These are phyloP conservation scores for Alternaria sp. DNA, from an alignment of 2,329 filamentous ascomycete species.

Conservation along the genomic window DNA sequence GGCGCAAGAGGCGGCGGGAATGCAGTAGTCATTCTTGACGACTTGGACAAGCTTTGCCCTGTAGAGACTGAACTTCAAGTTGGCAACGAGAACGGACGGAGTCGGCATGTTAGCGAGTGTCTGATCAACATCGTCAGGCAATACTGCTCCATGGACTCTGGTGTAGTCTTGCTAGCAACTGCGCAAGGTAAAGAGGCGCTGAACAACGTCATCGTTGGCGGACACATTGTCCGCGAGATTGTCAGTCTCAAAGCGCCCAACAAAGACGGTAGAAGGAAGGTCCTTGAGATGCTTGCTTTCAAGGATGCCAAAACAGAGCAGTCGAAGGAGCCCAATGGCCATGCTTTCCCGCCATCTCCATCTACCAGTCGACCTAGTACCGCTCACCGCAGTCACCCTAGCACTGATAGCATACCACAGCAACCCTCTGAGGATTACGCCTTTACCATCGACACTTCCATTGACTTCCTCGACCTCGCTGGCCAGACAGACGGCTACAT, in stretches of 20 bases:
- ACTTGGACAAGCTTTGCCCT: slow-evolving; percentile 90
- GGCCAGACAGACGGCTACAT: slow-evolving; percentile 97
- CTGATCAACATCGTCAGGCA: slow-evolving; percentile 83
- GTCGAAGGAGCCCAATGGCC: slow-evolving; percentile 30
- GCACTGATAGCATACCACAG: slow-evolving; percentile 39
- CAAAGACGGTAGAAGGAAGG: slow-evolving; percentile 83
- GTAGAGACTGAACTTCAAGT: slow-evolving; percentile 94
- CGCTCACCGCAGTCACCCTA: slow-evolving; percentile 53
- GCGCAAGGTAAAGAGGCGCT: slow-evolving; percentile 92
- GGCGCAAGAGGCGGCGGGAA: slow-evolving; percentile 84
- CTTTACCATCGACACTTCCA: slow-evolving; percentile 74
- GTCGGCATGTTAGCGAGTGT: slow-evolving; percentile 88
- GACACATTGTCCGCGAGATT: slow-evolving; percentile 92
- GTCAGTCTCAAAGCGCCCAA: slow-evolving; percentile 87
- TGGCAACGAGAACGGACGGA: slow-evolving; percentile 90
- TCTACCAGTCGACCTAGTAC: slow-evolving; percentile 55
- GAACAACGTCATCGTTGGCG: slow-evolving; percentile 87
- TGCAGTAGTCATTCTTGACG: slow-evolving; percentile 86
- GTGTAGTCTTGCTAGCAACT: slow-evolving; percentile 86
- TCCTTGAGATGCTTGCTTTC: slow-evolving; percentile 80
- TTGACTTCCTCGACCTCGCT: slow-evolving; percentile 92
- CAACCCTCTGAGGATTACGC: slow-evolving; percentile 53
- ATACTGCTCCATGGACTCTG: slow-evolving; percentile 79
- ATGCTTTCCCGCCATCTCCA: slow-evolving; percentile 53
- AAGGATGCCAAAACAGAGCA: slow-evolving; percentile 41